A percentile compares a stretch with the other conserved stretches of the same genome.
These are phyloP conservation scores for Colletotrichum brevisporum DNA, from an alignment of 2,329 filamentous ascomycete species.

Conservation along the genomic window DNA sequence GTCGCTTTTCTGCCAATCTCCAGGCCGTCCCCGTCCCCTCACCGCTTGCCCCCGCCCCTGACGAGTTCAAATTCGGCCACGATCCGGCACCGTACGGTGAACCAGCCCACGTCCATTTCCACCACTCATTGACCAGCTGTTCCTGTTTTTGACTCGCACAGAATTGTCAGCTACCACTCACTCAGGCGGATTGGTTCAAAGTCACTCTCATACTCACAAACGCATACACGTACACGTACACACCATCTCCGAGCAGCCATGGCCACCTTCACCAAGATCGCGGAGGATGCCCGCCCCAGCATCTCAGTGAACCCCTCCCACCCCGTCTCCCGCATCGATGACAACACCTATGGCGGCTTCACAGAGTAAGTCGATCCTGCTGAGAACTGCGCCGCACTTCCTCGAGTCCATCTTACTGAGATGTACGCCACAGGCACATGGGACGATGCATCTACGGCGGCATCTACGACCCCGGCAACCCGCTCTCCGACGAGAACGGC, in stretches of 20 bases:
- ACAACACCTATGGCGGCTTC: conserved; percentile 88
- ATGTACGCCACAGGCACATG: conserved; percentile 75
- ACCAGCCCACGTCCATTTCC: conserved; percentile 30
- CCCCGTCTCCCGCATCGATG: conserved; percentile 80
- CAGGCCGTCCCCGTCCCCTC: conserved; percentile 17
- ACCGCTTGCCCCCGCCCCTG: conserved; percentile 37
- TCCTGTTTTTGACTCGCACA: conserved; percentile 9
- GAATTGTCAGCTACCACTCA: conserved; percentile 13
- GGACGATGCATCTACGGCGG: conserved; percentile 90
- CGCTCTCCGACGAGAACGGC: conserved; percentile 80
- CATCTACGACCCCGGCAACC: conserved; percentile 83
- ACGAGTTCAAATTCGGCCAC: conserved; percentile 38
- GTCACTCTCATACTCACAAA: not conserved
- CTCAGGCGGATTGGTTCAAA: not conserved
- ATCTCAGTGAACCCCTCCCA: conserved; percentile 77
- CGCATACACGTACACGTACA: not conserved
- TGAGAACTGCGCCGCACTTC: conserved; percentile 1
- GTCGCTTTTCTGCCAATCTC: conserved; percentile 33
- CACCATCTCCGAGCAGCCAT: conserved; percentile 57
- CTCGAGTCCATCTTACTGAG: conserved; percentile 2
- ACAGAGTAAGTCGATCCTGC: conserved; percentile 73
- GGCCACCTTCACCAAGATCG: conserved; percentile 80
- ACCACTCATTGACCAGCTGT: conserved; percentile 37
- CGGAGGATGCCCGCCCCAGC: conserved; percentile 70
- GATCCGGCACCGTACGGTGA: conserved; percentile 27